These are phyloP conservation scores for Rusavskia elegans DNA, from an alignment of 495 filamentous ascomycete genomes.

Conservation along the genomic window DNA sequence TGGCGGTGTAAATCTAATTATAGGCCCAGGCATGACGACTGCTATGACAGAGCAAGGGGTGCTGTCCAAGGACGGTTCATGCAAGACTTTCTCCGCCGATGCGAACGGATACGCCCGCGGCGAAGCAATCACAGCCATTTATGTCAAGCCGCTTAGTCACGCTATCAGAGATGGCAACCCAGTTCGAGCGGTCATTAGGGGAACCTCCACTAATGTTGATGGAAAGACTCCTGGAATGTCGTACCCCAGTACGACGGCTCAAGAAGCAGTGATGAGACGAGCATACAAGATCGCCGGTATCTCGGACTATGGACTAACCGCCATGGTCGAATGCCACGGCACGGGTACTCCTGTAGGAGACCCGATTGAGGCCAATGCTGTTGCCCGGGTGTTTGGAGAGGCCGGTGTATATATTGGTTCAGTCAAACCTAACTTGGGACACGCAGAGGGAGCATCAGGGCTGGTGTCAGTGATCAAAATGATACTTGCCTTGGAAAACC, in stretches of 20 bases:
- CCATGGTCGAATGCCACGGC: slow-evolving; percentile 23
- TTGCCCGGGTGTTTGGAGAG: slow-evolving; percentile 25
- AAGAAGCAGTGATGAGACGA: slow-evolving; percentile 12
- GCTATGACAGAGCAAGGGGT: slow-evolving; percentile 17
- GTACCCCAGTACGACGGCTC: neutral
- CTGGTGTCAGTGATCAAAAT: slow-evolving; percentile 22
- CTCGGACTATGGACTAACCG: slow-evolving; percentile 2
- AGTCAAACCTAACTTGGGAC: slow-evolving; percentile 26
- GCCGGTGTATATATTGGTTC: slow-evolving; percentile 13
- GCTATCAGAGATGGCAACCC: slow-evolving; percentile 22
- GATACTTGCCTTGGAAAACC: slow-evolving; percentile 18
- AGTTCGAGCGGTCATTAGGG: slow-evolving; percentile 24
- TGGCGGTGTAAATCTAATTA: slow-evolving; percentile 24
- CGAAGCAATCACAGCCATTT: slow-evolving; percentile 30
- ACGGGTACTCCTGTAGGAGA: slow-evolving; percentile 27
- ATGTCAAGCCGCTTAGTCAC: slow-evolving; percentile 19
- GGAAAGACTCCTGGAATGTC: slow-evolving; percentile 16
- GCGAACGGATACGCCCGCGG: slow-evolving; percentile 53
- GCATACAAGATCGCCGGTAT: slow-evolving; percentile 2
- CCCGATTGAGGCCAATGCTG: slow-evolving; percentile 25
- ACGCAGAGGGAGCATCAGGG: slow-evolving; percentile 23
- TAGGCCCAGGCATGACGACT: slow-evolving; percentile 17
- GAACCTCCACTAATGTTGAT: slow-evolving; percentile 21
- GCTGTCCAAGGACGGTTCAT: slow-evolving; percentile 19
- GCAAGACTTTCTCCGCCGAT: slow-evolving; percentile 41